Conservation (phyloP, 2,329 filamentous ascomycete species). For the Calonectria hongkongensis region DNA sequence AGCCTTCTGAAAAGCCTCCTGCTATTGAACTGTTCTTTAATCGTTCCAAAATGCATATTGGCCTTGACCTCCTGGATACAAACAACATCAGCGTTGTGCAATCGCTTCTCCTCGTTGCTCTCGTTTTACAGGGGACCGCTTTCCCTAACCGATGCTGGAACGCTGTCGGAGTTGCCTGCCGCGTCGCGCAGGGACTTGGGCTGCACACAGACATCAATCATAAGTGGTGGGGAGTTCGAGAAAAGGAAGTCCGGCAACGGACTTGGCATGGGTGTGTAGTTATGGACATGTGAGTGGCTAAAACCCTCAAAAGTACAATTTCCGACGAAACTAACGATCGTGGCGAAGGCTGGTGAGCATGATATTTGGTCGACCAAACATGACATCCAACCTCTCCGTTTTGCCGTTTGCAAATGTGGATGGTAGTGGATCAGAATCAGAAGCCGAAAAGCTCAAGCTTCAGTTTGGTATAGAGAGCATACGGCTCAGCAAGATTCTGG, state of each 20-base stretch:
- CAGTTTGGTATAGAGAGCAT: too few species aligned
- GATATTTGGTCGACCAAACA: conserved; percentile 53
- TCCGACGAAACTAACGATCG: conserved; percentile 22
- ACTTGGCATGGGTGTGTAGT: conserved; percentile 53
- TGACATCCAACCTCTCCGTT: conserved; percentile 47
- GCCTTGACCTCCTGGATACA: conserved; percentile 58
- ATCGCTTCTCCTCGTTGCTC: conserved; percentile 61
- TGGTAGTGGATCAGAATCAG: neutral
- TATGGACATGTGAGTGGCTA: conserved; percentile 44
- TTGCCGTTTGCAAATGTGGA: neutral
- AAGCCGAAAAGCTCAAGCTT: neutral
- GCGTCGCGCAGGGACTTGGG: conserved; percentile 64
- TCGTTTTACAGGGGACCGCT: conserved; percentile 63
- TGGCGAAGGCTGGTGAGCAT: conserved; percentile 52
- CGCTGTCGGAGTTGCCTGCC: conserved; percentile 63
- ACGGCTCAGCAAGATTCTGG: too few species aligned
- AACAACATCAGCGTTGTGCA: conserved; percentile 64
- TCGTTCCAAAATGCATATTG: conserved; percentile 57
- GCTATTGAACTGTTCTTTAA: conserved; percentile 58
- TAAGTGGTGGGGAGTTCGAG: neutral
- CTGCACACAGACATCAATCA: conserved; percentile 57
- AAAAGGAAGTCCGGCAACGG: conserved; percentile 37
- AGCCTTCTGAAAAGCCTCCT: conserved; percentile 45
- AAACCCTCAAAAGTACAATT: neutral
- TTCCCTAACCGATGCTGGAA: conserved; percentile 66